phyloP scores from a whole-genome alignment of 495 filamentous ascomycete species.

The Lasiosphaeria miniovina region DNA sequence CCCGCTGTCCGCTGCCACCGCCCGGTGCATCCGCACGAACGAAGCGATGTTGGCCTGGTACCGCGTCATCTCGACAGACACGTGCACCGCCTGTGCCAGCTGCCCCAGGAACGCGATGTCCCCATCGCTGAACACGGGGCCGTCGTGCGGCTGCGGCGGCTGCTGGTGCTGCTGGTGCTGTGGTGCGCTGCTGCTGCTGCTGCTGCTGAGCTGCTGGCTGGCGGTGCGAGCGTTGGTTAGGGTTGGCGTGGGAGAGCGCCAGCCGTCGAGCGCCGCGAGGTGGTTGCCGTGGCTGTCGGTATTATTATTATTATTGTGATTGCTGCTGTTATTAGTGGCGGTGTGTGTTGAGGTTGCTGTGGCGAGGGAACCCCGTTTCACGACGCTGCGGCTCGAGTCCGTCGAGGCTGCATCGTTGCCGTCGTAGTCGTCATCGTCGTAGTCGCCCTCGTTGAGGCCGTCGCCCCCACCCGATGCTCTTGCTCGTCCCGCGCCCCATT shows the following conservation, averaged over 20 bases:
- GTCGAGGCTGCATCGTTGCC: constrained; percentile 33
- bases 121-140: constrained; percentile 25
- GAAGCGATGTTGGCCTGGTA: constrained; percentile 83
- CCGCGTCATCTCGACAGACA: constrained; percentile 61
- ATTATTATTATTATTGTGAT: no score
- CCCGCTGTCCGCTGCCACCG: constrained; percentile 70
- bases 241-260: no score
- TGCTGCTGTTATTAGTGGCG: background rate
- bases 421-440: constrained; percentile 9
- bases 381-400: constrained; percentile 31
- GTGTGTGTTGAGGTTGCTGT: background rate
- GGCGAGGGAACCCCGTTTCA: constrained; percentile 21
- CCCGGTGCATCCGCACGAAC: constrained; percentile 83
- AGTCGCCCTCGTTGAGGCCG: constrained; percentile 10
- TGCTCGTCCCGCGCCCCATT: constrained; percentile 23
- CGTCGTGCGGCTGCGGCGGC: background rate
- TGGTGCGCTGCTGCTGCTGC: background rate
- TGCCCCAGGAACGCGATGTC: constrained; percentile 40
- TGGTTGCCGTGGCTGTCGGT: no score
- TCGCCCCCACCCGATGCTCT: background rate
- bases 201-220: background rate
- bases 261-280: no score
- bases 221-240: no score
- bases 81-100: constrained; percentile 25
- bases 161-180: constrained; percentile 2